Base-by-base conservation (phyloP, 2,329 filamentous ascomycete species). In the Curvularia hawaiiensis region DNA sequence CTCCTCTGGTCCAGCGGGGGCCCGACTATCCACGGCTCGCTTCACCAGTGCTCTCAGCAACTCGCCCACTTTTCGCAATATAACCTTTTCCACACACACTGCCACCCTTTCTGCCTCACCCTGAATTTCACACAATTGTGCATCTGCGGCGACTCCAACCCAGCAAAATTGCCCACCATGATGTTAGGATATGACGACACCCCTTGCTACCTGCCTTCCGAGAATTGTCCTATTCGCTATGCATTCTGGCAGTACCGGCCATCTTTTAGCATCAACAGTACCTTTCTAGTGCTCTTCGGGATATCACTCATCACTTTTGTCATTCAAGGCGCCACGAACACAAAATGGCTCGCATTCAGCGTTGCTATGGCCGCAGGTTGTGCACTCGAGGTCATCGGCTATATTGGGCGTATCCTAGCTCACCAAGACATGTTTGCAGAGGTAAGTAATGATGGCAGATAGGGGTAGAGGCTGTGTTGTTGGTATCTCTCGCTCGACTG, bases 351-450 rank as follows among this genome's bases (percentile, higher is more conserved):
- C 31, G 74, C 75, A 20, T 83, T 79, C 65, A 76, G 75, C 16
- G 73, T 77, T 39, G 77, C 77, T 59, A 85, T 90, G 80, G 64
- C 85, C 7, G 66, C 80, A 18, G 88, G 88, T 45, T 85, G 82
- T 61, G 40, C 82, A 6, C 77, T 80, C 47, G 87, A 88, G 65
- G 79, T 88, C 11, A 67, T 88, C 33, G 88, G 88, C 18, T 90
- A 90, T 61, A 73, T 77, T 1, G 88, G 86, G 2, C 80, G 88
- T 11, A 77, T 89, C 50, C 69, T 86, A 65, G 76, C 87, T 57
- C 80, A 82, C 61, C 60, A 81, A 44, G 84, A 89, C 64, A 85
- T 86, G 0, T 90, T 87, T 67, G 78, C 44, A 20, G 72, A 78
- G 62, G 74, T 74, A 64, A n/a, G 62, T 58, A 11, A 1, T 14